Base-by-base conservation (phyloP, 23 red algal genomes). In the Cyanidium caldarium region DNA sequence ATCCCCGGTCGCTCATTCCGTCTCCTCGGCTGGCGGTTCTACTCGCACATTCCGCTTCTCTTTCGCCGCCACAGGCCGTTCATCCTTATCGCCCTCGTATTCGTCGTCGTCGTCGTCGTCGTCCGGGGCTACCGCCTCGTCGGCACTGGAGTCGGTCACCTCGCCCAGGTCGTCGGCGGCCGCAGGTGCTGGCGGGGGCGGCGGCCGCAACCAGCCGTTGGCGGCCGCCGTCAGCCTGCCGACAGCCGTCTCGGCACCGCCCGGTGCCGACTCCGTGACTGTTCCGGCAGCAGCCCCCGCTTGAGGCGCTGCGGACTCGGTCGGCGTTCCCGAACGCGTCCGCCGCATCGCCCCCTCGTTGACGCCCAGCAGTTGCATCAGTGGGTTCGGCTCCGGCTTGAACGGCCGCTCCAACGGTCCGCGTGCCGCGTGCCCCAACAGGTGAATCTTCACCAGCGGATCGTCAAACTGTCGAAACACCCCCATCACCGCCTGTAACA, bases 401-500 rank as follows among this genome's bases (percentile, higher is more conserved):
- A 73, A 73, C 19, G 69, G 69, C 3, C 69, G 42, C 69, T 73
- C 69, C 2, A 73, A 31, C 23, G 36, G 2, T 14, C 69, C 69
- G 14, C 15, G 2, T 20, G 12, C 69, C 2, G 23, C n/a, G 2
- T 43, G 30, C 38, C 69, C 69, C 16, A 73, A 21, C 15, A 73
- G 15, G 40, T 73, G 69, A 2, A 73, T 43, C 69, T 73, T 73
- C 65, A 94, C 74, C 35, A 94, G 58, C 0, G 87, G 69, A 21
- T 94, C 87, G 34, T 82, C 73, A 15, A 94, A 30, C 45, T 83
- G 57, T 16, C 74, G 73, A 14, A 80, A 36, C 0, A 85, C 39
- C 16, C 79, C 80, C 87, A 84, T 82, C 1, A 81, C 57, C 3
- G 87, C 45, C 26, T 73, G 76, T 26, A 94, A 72, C 10, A 94